Conservation (phyloP, 2,329 filamentous ascomycete genomes). For the Diaporthe humulicola region DNA sequence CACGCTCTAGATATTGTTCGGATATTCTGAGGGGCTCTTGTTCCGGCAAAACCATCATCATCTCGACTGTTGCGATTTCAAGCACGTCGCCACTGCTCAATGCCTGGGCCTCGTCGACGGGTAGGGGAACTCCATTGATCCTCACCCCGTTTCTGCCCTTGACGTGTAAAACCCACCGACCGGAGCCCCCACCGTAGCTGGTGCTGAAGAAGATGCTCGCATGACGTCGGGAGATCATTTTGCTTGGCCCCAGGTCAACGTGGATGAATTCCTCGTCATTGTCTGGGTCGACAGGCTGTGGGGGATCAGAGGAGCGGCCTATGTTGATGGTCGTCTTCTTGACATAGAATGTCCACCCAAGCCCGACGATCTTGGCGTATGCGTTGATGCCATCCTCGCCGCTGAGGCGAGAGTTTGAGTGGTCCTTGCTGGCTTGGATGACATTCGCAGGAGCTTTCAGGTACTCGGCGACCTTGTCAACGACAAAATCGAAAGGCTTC, state of each 20-base stretch:
- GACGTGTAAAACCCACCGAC: conserved; percentile 86
- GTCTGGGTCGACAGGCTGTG: conserved; percentile 57
- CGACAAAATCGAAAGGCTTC: conserved; percentile 68
- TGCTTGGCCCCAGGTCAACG: conserved; percentile 89
- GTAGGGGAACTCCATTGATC: conserved; percentile 80
- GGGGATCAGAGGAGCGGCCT: conserved; percentile 74
- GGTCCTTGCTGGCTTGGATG: conserved; percentile 72
- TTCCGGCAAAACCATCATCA: conserved; percentile 98
- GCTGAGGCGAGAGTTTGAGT: conserved; percentile 73
- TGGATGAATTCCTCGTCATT: conserved; percentile 72
- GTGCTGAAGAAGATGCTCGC: conserved; percentile 81
- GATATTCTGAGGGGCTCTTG: conserved; percentile 76
- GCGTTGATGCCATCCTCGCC: conserved; percentile 76
- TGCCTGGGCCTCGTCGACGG: conserved; percentile 73
- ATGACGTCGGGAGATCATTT: conserved; percentile 83
- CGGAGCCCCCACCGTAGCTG: conserved; percentile 72
- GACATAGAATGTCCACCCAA: conserved; percentile 88
- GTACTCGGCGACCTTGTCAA: conserved; percentile 68
- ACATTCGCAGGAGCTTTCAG: conserved; percentile 57
- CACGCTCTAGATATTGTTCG: conserved; percentile 77
- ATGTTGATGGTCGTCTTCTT: conserved; percentile 82
- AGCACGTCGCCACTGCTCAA: conserved; percentile 91
- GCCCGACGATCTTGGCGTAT: conserved; percentile 85
- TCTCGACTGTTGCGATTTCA: conserved; percentile 92
- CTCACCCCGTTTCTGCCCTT: conserved; percentile 94